These are phyloP conservation scores for Leptographium wingfieldii DNA, from an alignment of 2,329 filamentous ascomycete genomes.

Conservation along the genomic window DNA sequence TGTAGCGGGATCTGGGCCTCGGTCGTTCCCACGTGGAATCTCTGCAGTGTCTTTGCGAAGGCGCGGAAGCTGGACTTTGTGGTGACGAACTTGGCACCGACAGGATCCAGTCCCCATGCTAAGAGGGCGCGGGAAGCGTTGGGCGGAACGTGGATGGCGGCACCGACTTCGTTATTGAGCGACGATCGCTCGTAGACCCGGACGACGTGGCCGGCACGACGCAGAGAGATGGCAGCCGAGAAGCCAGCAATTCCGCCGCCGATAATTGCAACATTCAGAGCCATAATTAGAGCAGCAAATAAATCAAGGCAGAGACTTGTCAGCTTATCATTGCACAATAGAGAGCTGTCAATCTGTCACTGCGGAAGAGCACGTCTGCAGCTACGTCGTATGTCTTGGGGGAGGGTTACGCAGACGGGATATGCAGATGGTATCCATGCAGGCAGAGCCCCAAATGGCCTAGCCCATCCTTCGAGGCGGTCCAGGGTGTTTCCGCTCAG, in stretches of 20 bases:
- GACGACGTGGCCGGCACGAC: constrained; percentile 21
- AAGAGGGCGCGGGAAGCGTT: constrained; percentile 24
- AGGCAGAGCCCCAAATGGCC: no score
- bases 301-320: no score
- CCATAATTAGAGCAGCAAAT: not conserved
- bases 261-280: constrained; percentile 17
- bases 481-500: no score
- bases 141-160: constrained; percentile 24
- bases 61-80: constrained; percentile 2
- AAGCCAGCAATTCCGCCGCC: constrained; percentile 27
- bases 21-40: constrained; percentile 5
- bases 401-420: no score
- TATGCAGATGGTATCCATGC: no score
- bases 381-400: no score
- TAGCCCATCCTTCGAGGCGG: no score
- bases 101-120: constrained; percentile 23
- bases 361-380: no score
- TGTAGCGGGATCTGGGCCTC: constrained; percentile 2
- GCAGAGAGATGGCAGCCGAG: constrained; percentile 20
- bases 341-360: no score
- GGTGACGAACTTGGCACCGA: constrained; percentile 3
- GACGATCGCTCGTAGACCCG: constrained; percentile 25
- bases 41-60: constrained; percentile 17
- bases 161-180: constrained; percentile 22
- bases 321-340: no score